Evolutionary conservation across 2,329 filamentous ascomycete species (phyloP), one percentile per base, ranked within the genome.

Genomic region (Microcera coccophila): DNA sequence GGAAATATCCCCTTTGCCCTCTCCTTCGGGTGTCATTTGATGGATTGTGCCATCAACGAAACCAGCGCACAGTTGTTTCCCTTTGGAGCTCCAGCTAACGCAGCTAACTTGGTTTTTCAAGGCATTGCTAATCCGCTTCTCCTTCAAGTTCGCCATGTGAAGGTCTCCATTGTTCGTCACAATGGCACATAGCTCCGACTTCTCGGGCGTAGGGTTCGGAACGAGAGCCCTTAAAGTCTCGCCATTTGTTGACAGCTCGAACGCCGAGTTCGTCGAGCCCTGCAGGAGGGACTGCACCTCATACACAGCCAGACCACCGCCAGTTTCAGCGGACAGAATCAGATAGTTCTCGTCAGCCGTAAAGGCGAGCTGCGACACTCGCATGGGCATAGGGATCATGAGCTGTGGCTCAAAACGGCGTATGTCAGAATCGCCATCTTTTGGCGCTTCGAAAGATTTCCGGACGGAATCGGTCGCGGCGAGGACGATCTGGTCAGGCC

Each of bases 51-150:
- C 93, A 65, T 96, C 81, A 5, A 75, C 82, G 54, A 93, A 73
- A 14, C 94, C 93, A 53, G 88, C 90, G 34, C 95, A 84, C 33
- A 98, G 73, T 62, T 97, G 91, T 63, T 95, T 98, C 36, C 93
- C 93, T 62, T 84, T 88, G 47, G 81, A 85, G 64, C 93, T 98
- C 93, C 94, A 98, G 42, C 87, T 84, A 5, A 88, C 78, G 58
- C 86, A 93, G 61, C 84, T 90, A 20, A 95, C 90, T 36, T 85
- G 83, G 20, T 78, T 73, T 58, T 84, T 87, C 50, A 95, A 71
- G 1, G 57, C 71, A 50, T 70, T 76, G 24, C 87, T 87, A 50
- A 80, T 81, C 16, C 73, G 73, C 37, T 77, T 75, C 28, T 83
- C 77, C 57, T 85, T 83, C 46, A 98, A 65, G 62, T 95, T 87